phyloP scores from a whole-genome alignment of 768 basidiomycete species.

The Boletus vinaceobasis region DNA sequence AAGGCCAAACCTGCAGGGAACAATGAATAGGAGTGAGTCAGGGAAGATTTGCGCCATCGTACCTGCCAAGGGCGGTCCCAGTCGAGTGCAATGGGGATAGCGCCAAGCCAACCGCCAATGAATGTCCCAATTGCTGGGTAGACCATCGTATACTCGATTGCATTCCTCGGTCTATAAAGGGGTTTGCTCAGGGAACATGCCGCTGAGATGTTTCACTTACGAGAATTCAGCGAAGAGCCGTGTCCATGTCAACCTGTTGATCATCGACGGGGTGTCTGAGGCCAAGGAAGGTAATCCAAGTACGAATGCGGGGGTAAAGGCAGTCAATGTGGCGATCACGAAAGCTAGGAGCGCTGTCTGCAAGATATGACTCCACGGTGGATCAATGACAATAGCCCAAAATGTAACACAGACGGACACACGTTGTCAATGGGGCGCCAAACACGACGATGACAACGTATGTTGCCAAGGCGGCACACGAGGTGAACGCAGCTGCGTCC shows the following conservation, averaged over 20 bases:
- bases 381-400: neutral
- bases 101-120: slow-evolving; percentile 77
- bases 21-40: neutral
- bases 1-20: slow-evolving; percentile 71
- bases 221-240: slow-evolving; percentile 77
- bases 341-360: slow-evolving; percentile 70
- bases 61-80: slow-evolving; percentile 99
- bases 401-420: slow-evolving; percentile 8
- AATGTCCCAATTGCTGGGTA: slow-evolving; percentile 75
- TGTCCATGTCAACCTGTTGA: slow-evolving; percentile 65
- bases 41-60: slow-evolving; percentile 22
- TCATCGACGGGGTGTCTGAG: slow-evolving; percentile 40
- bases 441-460: slow-evolving; percentile 58
- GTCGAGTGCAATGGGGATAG: slow-evolving; percentile 84
- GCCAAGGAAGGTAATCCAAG: slow-evolving; percentile 58
- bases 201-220: slow-evolving; percentile 47
- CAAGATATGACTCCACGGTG: slow-evolving; percentile 40
- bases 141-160: slow-evolving; percentile 72
- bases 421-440: slow-evolving; percentile 71
- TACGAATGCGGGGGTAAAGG: slow-evolving; percentile 67
- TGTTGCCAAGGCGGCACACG: slow-evolving; percentile 44
- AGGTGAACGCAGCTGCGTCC: slow-evolving; percentile 52
- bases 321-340: slow-evolving; percentile 61
- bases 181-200: neutral
- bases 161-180: slow-evolving; percentile 47